Base-by-base conservation (phyloP, 75 land plant genomes). In the Sequoiadendron giganteum region DNA sequence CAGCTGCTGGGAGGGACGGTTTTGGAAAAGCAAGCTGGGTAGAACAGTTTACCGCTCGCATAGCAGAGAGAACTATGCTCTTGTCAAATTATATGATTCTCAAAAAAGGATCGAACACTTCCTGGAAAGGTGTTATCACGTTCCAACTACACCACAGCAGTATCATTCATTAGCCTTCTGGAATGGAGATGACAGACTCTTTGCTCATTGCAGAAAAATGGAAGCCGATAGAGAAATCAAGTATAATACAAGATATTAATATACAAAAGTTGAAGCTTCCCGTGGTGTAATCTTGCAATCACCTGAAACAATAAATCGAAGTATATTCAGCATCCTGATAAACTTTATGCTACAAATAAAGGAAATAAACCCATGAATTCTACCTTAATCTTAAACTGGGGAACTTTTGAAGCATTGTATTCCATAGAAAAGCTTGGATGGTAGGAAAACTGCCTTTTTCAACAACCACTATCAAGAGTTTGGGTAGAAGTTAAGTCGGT, bases 401-500 rank as follows among this genome's bases (percentile, higher is more conserved):
- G 10, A 14, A 40, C 47, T 8, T 79, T 79, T 40, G 82, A 79
- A 79, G 47, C 43, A 79, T 21, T 42, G 3, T 40, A 34, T 40
- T 49, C 43, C 18, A 9, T 42, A 65, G 70, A 7, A 72, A 76
- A 18, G 9, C 47, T 25, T 42, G 25, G 21, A 79, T 36, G 3
- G 21, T 19, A 21, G 21, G 43, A 1, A 25, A 79, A 79, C 82
- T 19, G 45, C 28, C 45, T 40, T 79, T 39, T 21, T 79, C 82
- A 79, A 79, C 82, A 39, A 40, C 45, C 21, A 79, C 43, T 79
- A 42, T 79, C 43, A 42, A 42, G 25, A 19, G 82, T 42, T 42
- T 79, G 82, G 47, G 28, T 43, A 21, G 82, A 79, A 65, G 70
- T 65, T 79, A 79, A 42, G 45, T 82, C 84, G 10, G 84, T 82